Conservation (phyloP, 768 basidiomycete species). For the Pisolithus tinctorius region DNA sequence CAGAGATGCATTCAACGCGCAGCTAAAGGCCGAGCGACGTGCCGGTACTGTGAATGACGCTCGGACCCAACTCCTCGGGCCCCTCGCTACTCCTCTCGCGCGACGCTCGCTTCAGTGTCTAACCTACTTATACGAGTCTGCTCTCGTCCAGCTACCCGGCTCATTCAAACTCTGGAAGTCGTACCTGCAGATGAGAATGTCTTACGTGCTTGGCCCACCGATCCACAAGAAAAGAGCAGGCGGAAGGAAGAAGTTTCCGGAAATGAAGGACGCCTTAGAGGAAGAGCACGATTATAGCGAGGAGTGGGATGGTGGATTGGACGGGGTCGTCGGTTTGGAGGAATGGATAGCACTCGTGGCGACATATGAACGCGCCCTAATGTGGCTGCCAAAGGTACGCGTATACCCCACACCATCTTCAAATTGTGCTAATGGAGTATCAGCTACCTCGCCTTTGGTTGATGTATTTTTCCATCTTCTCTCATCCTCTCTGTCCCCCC, state of each 20-base stretch:
- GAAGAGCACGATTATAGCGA: conserved; percentile 76
- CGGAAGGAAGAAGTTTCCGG: conserved; percentile 87
- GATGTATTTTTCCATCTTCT: conserved; percentile 85
- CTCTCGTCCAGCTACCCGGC: conserved; percentile 77
- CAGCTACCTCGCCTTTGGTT: conserved; percentile 94
- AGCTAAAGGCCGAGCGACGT: conserved; percentile 49
- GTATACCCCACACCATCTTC: not conserved
- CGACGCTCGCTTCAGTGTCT: conserved; percentile 76
- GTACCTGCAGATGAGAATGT: conserved; percentile 78
- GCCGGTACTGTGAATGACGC: conserved; percentile 42
- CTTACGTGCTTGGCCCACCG: conserved; percentile 77
- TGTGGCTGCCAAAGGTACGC: conserved; percentile 88
- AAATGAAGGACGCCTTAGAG: conserved; percentile 84
- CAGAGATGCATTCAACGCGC: conserved; percentile 54
- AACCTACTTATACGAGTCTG: conserved; percentile 91
- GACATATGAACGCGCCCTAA: conserved; percentile 85
- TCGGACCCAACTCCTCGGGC: conserved; percentile 60
- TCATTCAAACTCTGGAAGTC: conserved; percentile 96
- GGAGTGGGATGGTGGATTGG: conserved; percentile 81
- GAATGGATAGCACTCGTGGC: conserved; percentile 92
- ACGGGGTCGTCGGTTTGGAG: conserved; percentile 88
- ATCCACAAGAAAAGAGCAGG: conserved; percentile 70
- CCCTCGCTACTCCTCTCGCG: conserved; percentile 65
- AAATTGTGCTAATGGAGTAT: conserved; percentile 3
- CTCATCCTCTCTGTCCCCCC: conserved; percentile 84